Evolutionary conservation across 169 alveolate species (phyloP), one percentile per base, ranked within the genome.

Genomic region (Babesia bigemina): DNA sequence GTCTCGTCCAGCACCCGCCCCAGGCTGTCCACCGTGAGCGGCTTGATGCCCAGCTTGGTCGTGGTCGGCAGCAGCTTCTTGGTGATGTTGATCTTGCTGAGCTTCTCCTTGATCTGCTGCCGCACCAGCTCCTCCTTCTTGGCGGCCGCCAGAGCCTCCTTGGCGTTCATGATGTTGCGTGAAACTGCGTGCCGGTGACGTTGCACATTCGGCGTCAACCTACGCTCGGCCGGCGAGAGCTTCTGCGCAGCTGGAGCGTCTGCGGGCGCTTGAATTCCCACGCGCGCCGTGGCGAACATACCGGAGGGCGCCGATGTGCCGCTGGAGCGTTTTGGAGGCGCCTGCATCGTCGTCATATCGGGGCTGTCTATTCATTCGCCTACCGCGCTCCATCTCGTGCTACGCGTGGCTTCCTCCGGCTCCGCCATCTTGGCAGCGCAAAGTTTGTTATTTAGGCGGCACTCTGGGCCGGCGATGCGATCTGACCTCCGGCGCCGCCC

Each of bases 1-100:
- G 84, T 75, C 29, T 86, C 92, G 58, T 90, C 94, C 59, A 90
- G 57, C 62, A 75, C 90, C 58, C 92, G 63, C 17, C 94, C 94
- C 44, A 86, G 79, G 44, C 85, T 86, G 75, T 90, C 94, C 47
- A 90, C 79, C 84, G 63, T 59, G 59, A 90, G 81, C 28, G 75
- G 72, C 53, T 61, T 73, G 28, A 70, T 33, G 21, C 85, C 85
- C 61, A 73, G 45, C 21, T 42, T 70, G 22, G 81, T 70, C 28
- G 85, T 73, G n/a, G 72, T 47, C 22, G 86, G 79, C 28, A 73
- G 56, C 17, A 73, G 57, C 26, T 82, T 82, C 39, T 71, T 73
- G 44, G 84, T 45, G 44, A 73, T 33, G 42, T 82, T 70, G 29
- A 73, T 71, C 52, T 82, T 82, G 50, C 65, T 63, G 26, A 82